Evolutionary conservation across 2,329 filamentous ascomycete genomes (phyloP), one percentile per base, ranked within the genome.

Genomic region (Incumbomyces lentus): DNA sequence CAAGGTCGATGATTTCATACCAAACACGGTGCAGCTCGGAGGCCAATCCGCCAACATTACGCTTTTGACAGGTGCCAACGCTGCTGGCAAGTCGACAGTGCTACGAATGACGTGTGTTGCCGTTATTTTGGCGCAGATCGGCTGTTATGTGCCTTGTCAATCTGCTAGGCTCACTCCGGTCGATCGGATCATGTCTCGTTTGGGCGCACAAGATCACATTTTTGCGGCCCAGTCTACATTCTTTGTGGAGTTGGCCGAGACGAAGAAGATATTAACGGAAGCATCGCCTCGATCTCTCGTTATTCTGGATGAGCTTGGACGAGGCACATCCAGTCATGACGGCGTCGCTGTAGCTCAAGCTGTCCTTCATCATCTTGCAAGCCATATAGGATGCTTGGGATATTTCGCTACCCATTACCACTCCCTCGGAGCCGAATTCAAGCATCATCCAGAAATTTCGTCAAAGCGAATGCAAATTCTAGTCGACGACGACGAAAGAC

Each of bases 321-420:
- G 92, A 52, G 92, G 92, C 44, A 98, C 92, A 0, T 89, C 83
- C 49, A 94, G 86, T 29, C 96, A 96, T 62, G 92, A 98, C 57
- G 92, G 92, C 54, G 88, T 98, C 1, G 90, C 92, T 0, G 92
- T 98, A 2, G 92, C 92, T 0, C 90, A 98, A 64, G 87, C 92
- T 1, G 92, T 98, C 0, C 76, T 98, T n/a, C 92, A 98, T 62
- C 90, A 98, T 57, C 79, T 96, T 13, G 89, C 90, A 6, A 86
- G 86, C 2, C 88, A 96, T 58, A 85, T 95, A 44, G 92, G 92
- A 43, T 94, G 90, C 44, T 70, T 95, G 2, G 92, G 92, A 31
- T 96, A 95, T 76, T 98, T 98, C 59, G 92, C 92, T 1, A 98
- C 92, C 0, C 92, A 98, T 61, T 98, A 98, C 65, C 92, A 95